Conservation (phyloP, 768 basidiomycete species). For the Leccinum truebloodii region DNA sequence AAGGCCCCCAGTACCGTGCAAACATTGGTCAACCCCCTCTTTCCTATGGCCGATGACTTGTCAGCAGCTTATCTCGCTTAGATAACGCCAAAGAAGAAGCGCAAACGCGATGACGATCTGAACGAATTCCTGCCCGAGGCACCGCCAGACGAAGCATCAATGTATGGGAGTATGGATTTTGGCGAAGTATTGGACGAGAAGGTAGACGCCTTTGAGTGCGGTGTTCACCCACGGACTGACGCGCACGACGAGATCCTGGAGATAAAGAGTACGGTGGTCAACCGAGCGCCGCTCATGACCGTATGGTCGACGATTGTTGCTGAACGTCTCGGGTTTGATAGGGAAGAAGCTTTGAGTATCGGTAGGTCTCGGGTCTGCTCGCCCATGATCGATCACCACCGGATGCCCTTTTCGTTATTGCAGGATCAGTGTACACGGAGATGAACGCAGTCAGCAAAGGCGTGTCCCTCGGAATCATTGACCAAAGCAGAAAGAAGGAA, state of each 20-base stretch:
- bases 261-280: slow-evolving; percentile 66
- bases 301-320: slow-evolving; percentile 91
- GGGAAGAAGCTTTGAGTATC: slow-evolving; percentile 90
- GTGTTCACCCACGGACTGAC: slow-evolving; percentile 3
- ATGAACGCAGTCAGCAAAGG: slow-evolving; percentile 89
- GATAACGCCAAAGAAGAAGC: slow-evolving; percentile 57
- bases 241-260: slow-evolving; percentile 50
- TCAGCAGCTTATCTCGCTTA: slow-evolving; percentile 19
- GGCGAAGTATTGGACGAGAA: slow-evolving; percentile 72
- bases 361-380: slow-evolving; percentile 47
- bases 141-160: slow-evolving; percentile 50
- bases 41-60: background rate
- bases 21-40: slow-evolving; percentile 29
- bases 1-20: slow-evolving; percentile 28
- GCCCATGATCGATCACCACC: background rate
- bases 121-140: slow-evolving; percentile 62
- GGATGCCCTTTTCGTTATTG: background rate
- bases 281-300: slow-evolving; percentile 93
- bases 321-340: slow-evolving; percentile 80
- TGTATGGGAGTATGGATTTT: slow-evolving; percentile 63
- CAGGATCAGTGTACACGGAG: slow-evolving; percentile 92
- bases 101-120: slow-evolving; percentile 40
- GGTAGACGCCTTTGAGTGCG: slow-evolving; percentile 34
- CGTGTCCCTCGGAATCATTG: slow-evolving; percentile 76
- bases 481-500: slow-evolving; percentile 51